These are phyloP conservation scores for Verbena officinalis DNA, from an alignment of 257 asterid genomes.

Conservation along the genomic window DNA sequence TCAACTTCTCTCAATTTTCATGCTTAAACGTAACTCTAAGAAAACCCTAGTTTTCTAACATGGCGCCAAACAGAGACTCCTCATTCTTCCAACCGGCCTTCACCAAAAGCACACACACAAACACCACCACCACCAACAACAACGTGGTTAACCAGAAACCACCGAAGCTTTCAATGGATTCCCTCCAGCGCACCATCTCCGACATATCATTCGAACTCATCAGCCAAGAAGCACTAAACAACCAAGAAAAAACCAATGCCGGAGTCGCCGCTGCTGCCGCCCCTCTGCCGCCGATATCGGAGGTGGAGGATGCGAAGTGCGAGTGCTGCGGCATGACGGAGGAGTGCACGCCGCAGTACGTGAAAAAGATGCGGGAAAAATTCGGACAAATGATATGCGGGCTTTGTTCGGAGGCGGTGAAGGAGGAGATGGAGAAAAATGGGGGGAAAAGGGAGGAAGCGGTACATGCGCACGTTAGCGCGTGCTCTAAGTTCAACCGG, in stretches of 20 bases:
- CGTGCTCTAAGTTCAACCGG: conserved; percentile 71
- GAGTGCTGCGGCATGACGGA: conserved; percentile 97
- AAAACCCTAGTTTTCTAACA: conserved; percentile 26
- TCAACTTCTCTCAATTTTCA: background rate
- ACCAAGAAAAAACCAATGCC: conserved; percentile 3
- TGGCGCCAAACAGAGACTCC: conserved; percentile 49
- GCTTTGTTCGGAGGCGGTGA: conserved; percentile 86
- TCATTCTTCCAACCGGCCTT: conserved; percentile 31
- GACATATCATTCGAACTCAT: conserved; percentile 70
- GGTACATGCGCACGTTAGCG: conserved; percentile 66
- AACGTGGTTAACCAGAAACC: conserved; percentile 42
- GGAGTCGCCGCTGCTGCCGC: background rate
- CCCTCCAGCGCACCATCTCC: conserved; percentile 69
- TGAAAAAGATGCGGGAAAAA: conserved; percentile 51
- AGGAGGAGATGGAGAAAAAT: conserved; percentile 77
- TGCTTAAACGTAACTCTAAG: background rate
- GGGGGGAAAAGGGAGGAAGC: conserved; percentile 76
- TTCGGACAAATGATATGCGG: conserved; percentile 82
- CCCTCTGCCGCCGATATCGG: conserved; percentile 53
- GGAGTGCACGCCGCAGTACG: conserved; percentile 79
- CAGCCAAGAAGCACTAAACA: conserved; percentile 40
- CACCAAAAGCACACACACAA: conserved; percentile 14
- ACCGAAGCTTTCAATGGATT: conserved; percentile 51
- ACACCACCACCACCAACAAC: conserved; percentile 25
- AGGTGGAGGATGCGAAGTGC: conserved; percentile 85